A percentile compares a stretch with the other conserved stretches of the same genome.
phyloP scores from a whole-genome alignment of 208 protist genomes.

The Kentomonas sorsogonicus region DNA sequence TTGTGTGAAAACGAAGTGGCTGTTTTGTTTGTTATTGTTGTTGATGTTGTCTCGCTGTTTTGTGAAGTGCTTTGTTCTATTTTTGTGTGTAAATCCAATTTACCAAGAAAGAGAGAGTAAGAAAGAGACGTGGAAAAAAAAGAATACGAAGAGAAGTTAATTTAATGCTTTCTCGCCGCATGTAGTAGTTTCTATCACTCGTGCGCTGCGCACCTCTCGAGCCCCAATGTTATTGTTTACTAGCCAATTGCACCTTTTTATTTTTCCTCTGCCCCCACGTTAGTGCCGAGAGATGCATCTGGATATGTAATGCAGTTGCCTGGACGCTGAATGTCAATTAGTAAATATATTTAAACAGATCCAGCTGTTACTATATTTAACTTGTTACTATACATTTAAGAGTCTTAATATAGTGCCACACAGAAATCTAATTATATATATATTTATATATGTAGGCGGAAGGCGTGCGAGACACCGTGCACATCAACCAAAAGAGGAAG shows the following conservation, averaged over 20 bases:
- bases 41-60: too few species aligned
- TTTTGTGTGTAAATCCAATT: background rate
- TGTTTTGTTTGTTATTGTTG: background rate
- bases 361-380: too few species aligned
- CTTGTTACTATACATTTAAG: too few species aligned
- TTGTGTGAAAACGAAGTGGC: background rate
- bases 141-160: slow-evolving; percentile 11
- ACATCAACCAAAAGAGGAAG: too few species aligned
- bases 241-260: background rate
- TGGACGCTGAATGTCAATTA: too few species aligned
- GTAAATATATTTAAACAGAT: too few species aligned
- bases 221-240: background rate
- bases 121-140: background rate
- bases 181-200: background rate
- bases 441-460: slow-evolving; percentile 16
- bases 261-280: slow-evolving; percentile 2
- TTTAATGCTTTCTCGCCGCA: slow-evolving; percentile 1
- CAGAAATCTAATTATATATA: slow-evolving; percentile 14
- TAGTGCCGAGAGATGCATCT: too few species aligned
- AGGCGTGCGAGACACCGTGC: too few species aligned
- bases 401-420: too few species aligned
- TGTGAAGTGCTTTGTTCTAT: too few species aligned
- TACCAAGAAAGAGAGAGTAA: slow-evolving; percentile 10
- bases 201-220: background rate
- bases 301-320: too few species aligned